Percentiles rank a stretch among this genome's conserved stretches.
Evolutionary conservation across 805 yeast genomes (phyloP).

Genomic region (Teunomyces stri): DNA sequence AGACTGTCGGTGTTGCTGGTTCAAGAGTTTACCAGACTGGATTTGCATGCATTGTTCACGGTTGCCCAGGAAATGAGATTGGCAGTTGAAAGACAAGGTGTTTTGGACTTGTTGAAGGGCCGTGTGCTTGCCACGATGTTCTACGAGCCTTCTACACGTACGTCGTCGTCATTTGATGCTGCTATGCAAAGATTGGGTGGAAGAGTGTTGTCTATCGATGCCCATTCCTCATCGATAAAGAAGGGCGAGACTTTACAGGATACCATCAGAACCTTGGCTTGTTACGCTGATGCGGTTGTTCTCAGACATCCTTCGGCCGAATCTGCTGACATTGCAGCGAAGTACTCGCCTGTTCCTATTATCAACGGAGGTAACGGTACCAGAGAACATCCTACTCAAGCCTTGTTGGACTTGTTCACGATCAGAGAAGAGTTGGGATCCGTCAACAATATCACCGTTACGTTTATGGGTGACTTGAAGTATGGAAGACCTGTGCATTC

Average conservation of each 20-base stretch:
- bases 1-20: slow-evolving; percentile 87
- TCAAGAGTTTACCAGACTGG: slow-evolving; percentile 80
- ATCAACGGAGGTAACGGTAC: slow-evolving; percentile 98
- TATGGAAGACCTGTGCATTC: slow-evolving; percentile 99
- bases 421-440: slow-evolving; percentile 99
- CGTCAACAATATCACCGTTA: slow-evolving; percentile 94
- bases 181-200: slow-evolving; percentile 99
- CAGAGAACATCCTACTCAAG: slow-evolving; percentile 98
- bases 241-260: slow-evolving; percentile 98
- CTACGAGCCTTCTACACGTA: slow-evolving; percentile 98
- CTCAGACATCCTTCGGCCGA: slow-evolving; percentile 94
- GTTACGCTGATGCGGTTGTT: slow-evolving; percentile 95
- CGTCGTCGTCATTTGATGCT: slow-evolving; percentile 94
- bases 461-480: slow-evolving; percentile 98
- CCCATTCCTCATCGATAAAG: slow-evolving; percentile 88
- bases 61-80: slow-evolving; percentile 98
- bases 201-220: slow-evolving; percentile 83
- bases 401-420: slow-evolving; percentile 94
- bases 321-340: slow-evolving; percentile 91
- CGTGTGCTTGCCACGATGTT: slow-evolving; percentile 91
- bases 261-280: slow-evolving; percentile 90
- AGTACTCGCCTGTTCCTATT: slow-evolving; percentile 94
- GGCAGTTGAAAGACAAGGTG: slow-evolving; percentile 95
- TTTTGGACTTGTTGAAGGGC: slow-evolving; percentile 84
- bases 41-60: slow-evolving; percentile 87